A percentile compares a stretch with the other conserved stretches of the same genome.
Conservation (phyloP, 2,329 filamentous ascomycete species). For the Juglanconis sp. region DNA sequence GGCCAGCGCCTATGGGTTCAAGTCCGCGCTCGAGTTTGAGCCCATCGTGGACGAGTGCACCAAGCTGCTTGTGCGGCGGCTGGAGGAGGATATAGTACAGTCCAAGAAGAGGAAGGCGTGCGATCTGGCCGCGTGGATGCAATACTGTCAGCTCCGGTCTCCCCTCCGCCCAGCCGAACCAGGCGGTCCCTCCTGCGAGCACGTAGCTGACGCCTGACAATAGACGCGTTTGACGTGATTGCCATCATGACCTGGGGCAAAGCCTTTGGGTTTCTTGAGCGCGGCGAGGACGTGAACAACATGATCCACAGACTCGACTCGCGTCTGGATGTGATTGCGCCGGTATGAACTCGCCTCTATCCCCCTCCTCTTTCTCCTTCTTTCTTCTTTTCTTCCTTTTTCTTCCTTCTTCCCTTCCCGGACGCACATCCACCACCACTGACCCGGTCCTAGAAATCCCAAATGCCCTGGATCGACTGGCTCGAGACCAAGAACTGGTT, state of each 20-base stretch:
- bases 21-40: slow-evolving; percentile 7
- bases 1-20: slow-evolving; percentile 3
- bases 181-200: too few species aligned
- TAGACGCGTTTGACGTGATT: background rate
- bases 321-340: background rate
- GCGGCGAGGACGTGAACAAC: background rate
- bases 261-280: background rate
- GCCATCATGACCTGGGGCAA: background rate
- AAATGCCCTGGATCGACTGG: background rate
- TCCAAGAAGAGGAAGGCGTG: background rate
- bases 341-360: background rate
- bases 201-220: too few species aligned
- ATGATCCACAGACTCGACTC: background rate
- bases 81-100: background rate
- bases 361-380: too few species aligned
- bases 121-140: background rate
- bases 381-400: too few species aligned
- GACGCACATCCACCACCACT: background rate
- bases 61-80: background rate
- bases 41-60: slow-evolving; percentile 12
- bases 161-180: background rate
- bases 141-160: background rate
- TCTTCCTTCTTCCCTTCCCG: background rate
- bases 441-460: background rate
- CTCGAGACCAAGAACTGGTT: background rate